phyloP scores from a whole-genome alignment of 2,329 filamentous ascomycete species.

The Fusarium humuli region DNA sequence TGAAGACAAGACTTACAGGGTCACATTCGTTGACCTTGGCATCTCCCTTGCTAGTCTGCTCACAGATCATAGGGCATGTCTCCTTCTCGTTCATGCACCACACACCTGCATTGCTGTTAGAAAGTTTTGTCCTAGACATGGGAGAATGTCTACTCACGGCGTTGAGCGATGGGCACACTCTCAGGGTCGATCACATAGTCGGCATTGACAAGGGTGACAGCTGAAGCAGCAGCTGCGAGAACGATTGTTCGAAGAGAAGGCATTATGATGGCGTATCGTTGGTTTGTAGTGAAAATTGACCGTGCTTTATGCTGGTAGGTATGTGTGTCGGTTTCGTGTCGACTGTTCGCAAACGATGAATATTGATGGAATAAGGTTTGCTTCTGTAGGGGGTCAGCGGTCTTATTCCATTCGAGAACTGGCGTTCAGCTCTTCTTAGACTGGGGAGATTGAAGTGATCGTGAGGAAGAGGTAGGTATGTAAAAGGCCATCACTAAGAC shows the following conservation, averaged over 20 bases:
- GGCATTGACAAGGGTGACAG: slow-evolving; percentile 65
- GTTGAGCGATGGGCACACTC: slow-evolving; percentile 63
- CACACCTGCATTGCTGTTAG: slow-evolving; percentile 55
- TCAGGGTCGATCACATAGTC: slow-evolving; percentile 72
- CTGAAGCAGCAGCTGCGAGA: slow-evolving; percentile 64
- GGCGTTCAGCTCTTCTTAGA: slow-evolving; percentile 8
- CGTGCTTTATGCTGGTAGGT: slow-evolving; percentile 13
- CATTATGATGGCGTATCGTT: slow-evolving; percentile 56
- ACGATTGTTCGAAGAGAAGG: slow-evolving; percentile 64
- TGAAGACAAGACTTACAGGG: slow-evolving; percentile 58
- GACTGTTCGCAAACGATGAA: slow-evolving; percentile 22
- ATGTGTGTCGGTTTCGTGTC: slow-evolving; percentile 14
- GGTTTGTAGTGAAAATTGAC: slow-evolving; percentile 3
- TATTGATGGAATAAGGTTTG: slow-evolving; percentile 18
- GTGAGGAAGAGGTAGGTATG: slow-evolving; percentile 31
- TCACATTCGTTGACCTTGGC: slow-evolving; percentile 75
- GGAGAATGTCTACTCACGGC: slow-evolving; percentile 58
- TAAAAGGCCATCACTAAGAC: slow-evolving; percentile 27
- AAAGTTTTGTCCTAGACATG: no score
- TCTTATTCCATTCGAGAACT: slow-evolving; percentile 13
- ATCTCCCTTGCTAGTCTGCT: slow-evolving; percentile 65
- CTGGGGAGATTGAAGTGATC: slow-evolving; percentile 1
- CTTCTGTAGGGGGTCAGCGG: slow-evolving; percentile 24
- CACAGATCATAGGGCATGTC: slow-evolving; percentile 79
- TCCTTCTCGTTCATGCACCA: slow-evolving; percentile 75